Conservation (phyloP, 768 basidiomycete species). For the Trametes cubensis region DNA sequence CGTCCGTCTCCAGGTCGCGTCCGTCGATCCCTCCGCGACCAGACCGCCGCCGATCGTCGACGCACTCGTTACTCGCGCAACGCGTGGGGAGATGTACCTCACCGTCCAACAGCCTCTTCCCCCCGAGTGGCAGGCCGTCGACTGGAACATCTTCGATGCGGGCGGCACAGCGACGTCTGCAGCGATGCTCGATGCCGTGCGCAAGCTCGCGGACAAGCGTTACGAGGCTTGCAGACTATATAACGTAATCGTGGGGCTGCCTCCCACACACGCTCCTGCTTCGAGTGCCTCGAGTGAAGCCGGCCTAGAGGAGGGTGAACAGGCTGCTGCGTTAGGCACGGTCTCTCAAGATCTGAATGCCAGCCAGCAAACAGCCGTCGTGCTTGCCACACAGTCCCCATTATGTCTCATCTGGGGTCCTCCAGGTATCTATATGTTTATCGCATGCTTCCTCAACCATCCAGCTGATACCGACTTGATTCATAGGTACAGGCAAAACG, state of each 20-base stretch:
- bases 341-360: constrained; percentile 46
- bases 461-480: not conserved
- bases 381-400: constrained; percentile 41
- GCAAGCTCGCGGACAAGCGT: constrained; percentile 47
- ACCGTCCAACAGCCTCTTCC: constrained; percentile 59
- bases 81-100: constrained; percentile 57
- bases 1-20: constrained; percentile 61
- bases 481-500: constrained; percentile 68
- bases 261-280: not conserved
- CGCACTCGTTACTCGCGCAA: constrained; percentile 57
- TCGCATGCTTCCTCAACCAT: not conserved
- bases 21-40: constrained; percentile 38
- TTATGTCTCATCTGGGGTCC: constrained; percentile 72
- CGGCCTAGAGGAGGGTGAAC: constrained; percentile 23
- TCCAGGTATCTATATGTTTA: constrained; percentile 48
- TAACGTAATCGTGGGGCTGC: constrained; percentile 45
- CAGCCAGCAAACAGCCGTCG: constrained; percentile 57
- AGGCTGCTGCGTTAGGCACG: constrained; percentile 17
- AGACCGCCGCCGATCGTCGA: constrained; percentile 47
- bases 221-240: constrained; percentile 53
- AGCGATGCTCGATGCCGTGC: constrained; percentile 68
- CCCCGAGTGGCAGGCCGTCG: constrained; percentile 59
- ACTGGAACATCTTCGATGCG: constrained; percentile 67
- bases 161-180: constrained; percentile 63
- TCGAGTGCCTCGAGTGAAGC: not conserved